phyloP scores from a whole-genome alignment of 1,284 basidiomycete genomes.

The Ganoderma lingzhi region DNA sequence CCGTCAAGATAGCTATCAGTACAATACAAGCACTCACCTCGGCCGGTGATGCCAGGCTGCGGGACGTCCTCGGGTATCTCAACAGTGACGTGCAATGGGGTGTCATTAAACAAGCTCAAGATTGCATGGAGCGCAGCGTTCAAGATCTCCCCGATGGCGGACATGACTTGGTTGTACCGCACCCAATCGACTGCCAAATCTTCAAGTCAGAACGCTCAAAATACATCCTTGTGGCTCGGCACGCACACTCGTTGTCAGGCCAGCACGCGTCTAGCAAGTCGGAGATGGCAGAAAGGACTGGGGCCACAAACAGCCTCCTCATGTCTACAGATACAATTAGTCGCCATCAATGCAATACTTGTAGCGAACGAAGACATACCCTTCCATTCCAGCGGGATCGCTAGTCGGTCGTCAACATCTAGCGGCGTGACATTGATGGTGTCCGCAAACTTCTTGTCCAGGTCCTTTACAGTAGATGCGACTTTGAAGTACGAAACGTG shows the following conservation, averaged over 20 bases:
- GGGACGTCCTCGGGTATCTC: constrained; percentile 56
- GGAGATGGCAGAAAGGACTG: constrained; percentile 54
- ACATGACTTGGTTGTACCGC: constrained; percentile 58
- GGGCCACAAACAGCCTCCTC: constrained; percentile 55
- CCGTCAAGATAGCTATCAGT: neutral
- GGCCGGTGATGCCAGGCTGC: constrained; percentile 56
- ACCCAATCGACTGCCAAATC: constrained; percentile 62
- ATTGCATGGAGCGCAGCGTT: constrained; percentile 32
- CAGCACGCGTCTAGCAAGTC: constrained; percentile 67
- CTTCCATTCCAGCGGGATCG: constrained; percentile 53
- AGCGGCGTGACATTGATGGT: constrained; percentile 52
- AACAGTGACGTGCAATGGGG: constrained; percentile 35
- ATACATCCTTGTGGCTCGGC: neutral
- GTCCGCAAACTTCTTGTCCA: constrained; percentile 60
- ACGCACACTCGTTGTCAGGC: constrained; percentile 59
- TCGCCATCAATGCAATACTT: neutral
- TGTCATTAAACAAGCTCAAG: constrained; percentile 33
- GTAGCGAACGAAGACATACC: constrained; percentile 46
- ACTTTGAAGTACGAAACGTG: constrained; percentile 55
- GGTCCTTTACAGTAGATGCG: constrained; percentile 57
- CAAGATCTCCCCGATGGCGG: constrained; percentile 40
- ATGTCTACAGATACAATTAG: constrained; percentile 45
- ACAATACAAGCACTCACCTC: constrained; percentile 47
- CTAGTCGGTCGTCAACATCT: constrained; percentile 64
- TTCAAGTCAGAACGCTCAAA: neutral